Evolutionary conservation across 495 filamentous ascomycete genomes (phyloP), one percentile per base, ranked within the genome.

Genomic region (Neurospora sp.): DNA sequence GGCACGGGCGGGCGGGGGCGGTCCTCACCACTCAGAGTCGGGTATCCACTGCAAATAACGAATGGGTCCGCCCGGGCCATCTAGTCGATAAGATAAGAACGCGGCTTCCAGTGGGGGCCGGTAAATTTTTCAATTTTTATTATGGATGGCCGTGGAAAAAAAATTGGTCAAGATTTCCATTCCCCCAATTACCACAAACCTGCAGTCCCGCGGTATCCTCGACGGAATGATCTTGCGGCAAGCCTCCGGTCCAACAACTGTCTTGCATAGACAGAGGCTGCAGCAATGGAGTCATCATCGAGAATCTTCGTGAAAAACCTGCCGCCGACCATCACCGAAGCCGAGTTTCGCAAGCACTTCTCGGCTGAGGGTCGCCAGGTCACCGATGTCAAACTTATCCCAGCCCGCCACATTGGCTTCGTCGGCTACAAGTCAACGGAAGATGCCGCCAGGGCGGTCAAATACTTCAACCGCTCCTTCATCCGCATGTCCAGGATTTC

Each of bases 401-500:
- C 94, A 23, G 88, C 92, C 77, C 89, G 96, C 77, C 88, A 94
- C 72, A 97, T 99, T 84, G 96, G 94, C 76, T 99, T 97, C 86
- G 90, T 99, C 74, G 96, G 96, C 74, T 98, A 94, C 86, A 95
- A 92, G 82, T 93, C 88, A 71, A 85, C 89, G 59, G 89, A 94
- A 74, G 92, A 92, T 76, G 96, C 96, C 69, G 83, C 86, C 62
- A 86, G 89, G 76, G 96, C 96, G 69, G 92, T 95, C 75, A 93
- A 92, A 78, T 97, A 97, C 83, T 97, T 97, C 88, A 94, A 99
- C 84, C 92, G 89, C 78, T 89, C 94, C 74, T 99, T 94, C 82
- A 92, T 99, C 75, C 93, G 94, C 74, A 96, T 97, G 94, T 96
- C 94, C n/a, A 96, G 90, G 88, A 93, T 99, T 76, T 84, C 82